These are phyloP conservation scores for Lipomyces sp. DNA, from an alignment of 805 yeast genomes.

Conservation along the genomic window DNA sequence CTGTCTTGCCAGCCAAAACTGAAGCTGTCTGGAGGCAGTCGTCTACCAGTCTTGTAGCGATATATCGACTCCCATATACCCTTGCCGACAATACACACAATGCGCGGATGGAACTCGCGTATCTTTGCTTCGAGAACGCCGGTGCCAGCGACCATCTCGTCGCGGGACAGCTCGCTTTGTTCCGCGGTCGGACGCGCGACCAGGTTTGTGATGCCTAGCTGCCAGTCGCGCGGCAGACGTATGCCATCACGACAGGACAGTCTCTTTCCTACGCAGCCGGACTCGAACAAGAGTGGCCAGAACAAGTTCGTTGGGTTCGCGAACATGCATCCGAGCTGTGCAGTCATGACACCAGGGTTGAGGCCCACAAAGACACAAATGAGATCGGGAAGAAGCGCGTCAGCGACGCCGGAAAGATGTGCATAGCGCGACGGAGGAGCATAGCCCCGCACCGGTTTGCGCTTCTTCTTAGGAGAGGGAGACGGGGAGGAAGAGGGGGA, in stretches of 20 bases:
- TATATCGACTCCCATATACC: conserved; percentile 68
- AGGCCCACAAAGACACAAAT: conserved; percentile 61
- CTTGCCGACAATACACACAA: conserved; percentile 63
- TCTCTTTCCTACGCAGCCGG: conserved; percentile 44
- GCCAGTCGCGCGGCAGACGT: conserved; percentile 42
- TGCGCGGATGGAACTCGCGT: conserved; percentile 39
- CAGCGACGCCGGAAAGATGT: conserved; percentile 27
- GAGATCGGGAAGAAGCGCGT: conserved; percentile 34
- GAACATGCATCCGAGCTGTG: conserved; percentile 61
- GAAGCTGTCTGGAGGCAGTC: conserved; percentile 40
- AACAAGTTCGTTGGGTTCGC: conserved; percentile 68
- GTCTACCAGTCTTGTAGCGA: conserved; percentile 38
- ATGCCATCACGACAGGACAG: conserved; percentile 44
- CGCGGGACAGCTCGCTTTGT: conserved; percentile 50
- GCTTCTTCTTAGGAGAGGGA: conserved; percentile 1
- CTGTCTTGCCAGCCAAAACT: conserved; percentile 25
- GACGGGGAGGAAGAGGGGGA: not conserved
- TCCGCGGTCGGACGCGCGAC: conserved; percentile 61
- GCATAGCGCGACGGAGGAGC: conserved; percentile 29
- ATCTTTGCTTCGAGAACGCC: conserved; percentile 51
- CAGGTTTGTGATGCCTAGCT: conserved; percentile 69
- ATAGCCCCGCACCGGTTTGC: conserved; percentile 13
- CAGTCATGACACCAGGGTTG: conserved; percentile 67
- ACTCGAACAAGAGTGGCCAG: conserved; percentile 60
- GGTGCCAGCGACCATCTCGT: conserved; percentile 56